These are phyloP conservation scores for Camellia oleifera DNA, from an alignment of 179 eudicot genomes.

Conservation along the genomic window DNA sequence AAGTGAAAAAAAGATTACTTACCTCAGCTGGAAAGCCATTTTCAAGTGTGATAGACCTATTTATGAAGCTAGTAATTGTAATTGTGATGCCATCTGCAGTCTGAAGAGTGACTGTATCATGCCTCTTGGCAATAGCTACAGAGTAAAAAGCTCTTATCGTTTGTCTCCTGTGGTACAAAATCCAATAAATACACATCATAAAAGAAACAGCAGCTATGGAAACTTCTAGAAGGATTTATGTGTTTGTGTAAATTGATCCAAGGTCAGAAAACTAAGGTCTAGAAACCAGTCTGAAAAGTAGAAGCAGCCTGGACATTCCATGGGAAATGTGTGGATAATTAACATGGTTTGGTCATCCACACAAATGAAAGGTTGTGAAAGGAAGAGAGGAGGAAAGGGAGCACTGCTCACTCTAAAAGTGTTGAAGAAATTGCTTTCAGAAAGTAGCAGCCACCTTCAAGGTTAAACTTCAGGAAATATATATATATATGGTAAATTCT, in stretches of 20 bases:
- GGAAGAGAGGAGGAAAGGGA: no score
- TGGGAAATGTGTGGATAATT: background rate
- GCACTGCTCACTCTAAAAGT: no score
- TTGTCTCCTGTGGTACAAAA: conserved; percentile 31
- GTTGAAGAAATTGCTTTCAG: no score
- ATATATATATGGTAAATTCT: no score
- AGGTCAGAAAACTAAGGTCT: background rate
- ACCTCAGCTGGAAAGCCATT: conserved; percentile 67
- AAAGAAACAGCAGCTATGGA: background rate
- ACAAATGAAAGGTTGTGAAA: background rate
- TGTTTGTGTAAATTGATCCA: background rate
- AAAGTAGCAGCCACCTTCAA: no score
- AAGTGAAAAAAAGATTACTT: conserved; percentile 5
- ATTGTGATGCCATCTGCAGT: conserved; percentile 54
- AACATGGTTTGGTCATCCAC: background rate
- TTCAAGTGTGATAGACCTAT: conserved; percentile 39
- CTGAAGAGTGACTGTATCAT: conserved; percentile 51
- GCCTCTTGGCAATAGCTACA: conserved; percentile 52
- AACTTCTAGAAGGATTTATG: background rate
- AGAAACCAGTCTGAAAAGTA: no score
- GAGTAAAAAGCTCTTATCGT: conserved; percentile 43
- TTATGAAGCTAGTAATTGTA: conserved; percentile 42
- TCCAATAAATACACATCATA: background rate
- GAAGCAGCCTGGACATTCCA: background rate
- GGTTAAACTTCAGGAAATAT: no score